Base-by-base conservation (phyloP, 1,139 yeast species). In the Lipomyces yarrowii region DNA sequence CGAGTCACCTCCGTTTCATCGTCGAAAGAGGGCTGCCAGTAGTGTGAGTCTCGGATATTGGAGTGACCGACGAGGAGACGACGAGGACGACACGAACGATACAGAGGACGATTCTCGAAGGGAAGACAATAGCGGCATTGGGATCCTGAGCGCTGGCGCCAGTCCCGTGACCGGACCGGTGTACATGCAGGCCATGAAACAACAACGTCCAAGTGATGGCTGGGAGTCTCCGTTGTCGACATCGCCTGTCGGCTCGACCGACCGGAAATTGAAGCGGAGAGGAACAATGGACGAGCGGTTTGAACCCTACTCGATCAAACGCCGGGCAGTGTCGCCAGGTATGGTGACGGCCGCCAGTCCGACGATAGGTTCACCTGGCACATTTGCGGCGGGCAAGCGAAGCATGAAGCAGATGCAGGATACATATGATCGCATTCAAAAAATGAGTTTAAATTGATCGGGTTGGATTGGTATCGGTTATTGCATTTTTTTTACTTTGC, bases 321-420 rank as follows among this genome's bases (percentile, higher is more conserved):
- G 78, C 11, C 68, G 78, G 7, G 78, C 78, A 1, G 78, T 75
- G 2, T 74, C 77, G 18, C 78, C 78, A 0, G 74, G 72, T 11
- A 56, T 67, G 37, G 57, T 57, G 8, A 42, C 63, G 6, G 60
- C 63, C 5, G 48, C 65, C 13, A 63, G 62, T 59, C 60, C 65
- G 30, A 63, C 61, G 52, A 18, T 57, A 21, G 65, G 71, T 15
- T 67, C 72, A n/a, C 71, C 73, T n/a, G 64, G 70, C 18, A 61
- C 70, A n/a, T 59, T 68, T n/a, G 67, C 71, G 3, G 67, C 70
- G 26, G 73, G 74, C 48, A 70, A 74, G 54, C 61, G 75, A 3
- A 74, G 69, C 56, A 65, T 74, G 57, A 74, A 73, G 66, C 77
- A 74, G 63, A 66, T 75, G 60, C 75, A 73, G 59, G 78, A 74